Evolutionary conservation across 2,329 filamentous ascomycete species (phyloP), one percentile per base, ranked within the genome.

Genomic region (Claviceps humidiphila): DNA sequence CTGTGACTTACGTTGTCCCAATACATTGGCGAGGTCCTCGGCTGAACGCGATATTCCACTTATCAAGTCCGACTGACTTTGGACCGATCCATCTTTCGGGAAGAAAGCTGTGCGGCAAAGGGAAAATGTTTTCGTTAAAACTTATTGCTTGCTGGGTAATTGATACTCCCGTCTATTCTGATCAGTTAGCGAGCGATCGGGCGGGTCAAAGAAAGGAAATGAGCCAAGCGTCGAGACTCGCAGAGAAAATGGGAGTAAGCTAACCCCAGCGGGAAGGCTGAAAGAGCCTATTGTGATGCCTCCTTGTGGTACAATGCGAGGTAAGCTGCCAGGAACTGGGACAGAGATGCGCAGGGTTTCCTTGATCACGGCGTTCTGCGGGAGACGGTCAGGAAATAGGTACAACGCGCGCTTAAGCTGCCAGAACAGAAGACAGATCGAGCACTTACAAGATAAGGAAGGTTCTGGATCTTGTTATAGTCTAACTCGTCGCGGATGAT

Each of bases 281-380:
- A 49, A 40, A 11, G 47, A 41, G 2, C 47, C 47, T 16, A 49
- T 5, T 6, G 13, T 40, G 5, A 49, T 38, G 13, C 47, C 47
- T 1, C 47, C 37, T 26, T 49, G 37, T 7, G 47, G 47, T 7
- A 49, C 47, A 22, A 49, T 38, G 13, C 47, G 47, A 14, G 47
- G 47, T 20, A 49, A 4, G 20, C 34, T 26, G 11, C 47, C 47
- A 6, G 47, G 47, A 40, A 49, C 17, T 9, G 47, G 47, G 26
- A 40, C 34, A 9, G 47, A 40, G 13, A 49, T 49, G 13, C 47
- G 47, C 2, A 49, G 47, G 9, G 47, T 49, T 38, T 49, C 47
- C 34, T 49, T 49, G 20, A 49, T 40, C 11, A 49, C 47, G 37
- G 47, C 47, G 37, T 49, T 49, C 47, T 49, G n/a, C 40, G 20